phyloP scores from a whole-genome alignment of 1,284 basidiomycete genomes.

The Rhodotorula sp. region DNA sequence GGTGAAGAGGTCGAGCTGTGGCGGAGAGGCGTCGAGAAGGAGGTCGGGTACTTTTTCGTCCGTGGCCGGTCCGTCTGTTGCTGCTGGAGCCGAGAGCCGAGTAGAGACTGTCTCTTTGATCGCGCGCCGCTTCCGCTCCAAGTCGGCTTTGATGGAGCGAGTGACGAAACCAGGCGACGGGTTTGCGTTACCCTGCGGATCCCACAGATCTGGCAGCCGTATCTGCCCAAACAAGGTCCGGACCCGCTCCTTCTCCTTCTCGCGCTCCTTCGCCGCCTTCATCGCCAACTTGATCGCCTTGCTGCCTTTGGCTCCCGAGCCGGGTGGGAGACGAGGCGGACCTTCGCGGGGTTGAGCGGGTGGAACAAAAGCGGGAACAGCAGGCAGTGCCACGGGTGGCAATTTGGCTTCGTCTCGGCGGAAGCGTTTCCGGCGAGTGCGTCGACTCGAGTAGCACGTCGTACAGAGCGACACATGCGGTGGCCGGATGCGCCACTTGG shows the following conservation, averaged over 20 bases:
- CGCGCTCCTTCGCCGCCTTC: constrained; percentile 37
- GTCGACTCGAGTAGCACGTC: constrained; percentile 18
- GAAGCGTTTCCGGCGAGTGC: constrained; percentile 10
- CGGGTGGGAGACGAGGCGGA: constrained; percentile 34
- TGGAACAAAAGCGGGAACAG: constrained; percentile 19
- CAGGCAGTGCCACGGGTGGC: constrained; percentile 25
- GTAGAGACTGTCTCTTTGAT: not conserved
- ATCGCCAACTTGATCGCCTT: constrained; percentile 40
- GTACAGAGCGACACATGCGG: constrained; percentile 33
- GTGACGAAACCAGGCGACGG: constrained; percentile 12
- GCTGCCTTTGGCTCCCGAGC: constrained; percentile 38
- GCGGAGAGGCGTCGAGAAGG: constrained; percentile 1
- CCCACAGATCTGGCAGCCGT: constrained; percentile 24
- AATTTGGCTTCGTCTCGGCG: constrained; percentile 13
- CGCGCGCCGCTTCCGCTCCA: constrained; percentile 6
- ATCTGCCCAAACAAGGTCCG: constrained; percentile 23
- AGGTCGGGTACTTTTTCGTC: not conserved
- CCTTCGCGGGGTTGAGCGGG: constrained; percentile 27
- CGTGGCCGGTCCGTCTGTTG: not conserved
- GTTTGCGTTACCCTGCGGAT: constrained; percentile 23
- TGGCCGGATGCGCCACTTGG: constrained; percentile 35
- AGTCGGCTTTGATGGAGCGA: constrained; percentile 17
- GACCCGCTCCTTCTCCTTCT: constrained; percentile 37
- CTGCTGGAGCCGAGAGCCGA: not conserved
- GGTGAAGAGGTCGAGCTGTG: constrained; percentile 22